Percentiles rank a stretch among this genome's conserved stretches.
These are phyloP conservation scores for Cercospora zeae-maydis DNA, from an alignment of 2,329 filamentous ascomycete genomes.

Conservation along the genomic window DNA sequence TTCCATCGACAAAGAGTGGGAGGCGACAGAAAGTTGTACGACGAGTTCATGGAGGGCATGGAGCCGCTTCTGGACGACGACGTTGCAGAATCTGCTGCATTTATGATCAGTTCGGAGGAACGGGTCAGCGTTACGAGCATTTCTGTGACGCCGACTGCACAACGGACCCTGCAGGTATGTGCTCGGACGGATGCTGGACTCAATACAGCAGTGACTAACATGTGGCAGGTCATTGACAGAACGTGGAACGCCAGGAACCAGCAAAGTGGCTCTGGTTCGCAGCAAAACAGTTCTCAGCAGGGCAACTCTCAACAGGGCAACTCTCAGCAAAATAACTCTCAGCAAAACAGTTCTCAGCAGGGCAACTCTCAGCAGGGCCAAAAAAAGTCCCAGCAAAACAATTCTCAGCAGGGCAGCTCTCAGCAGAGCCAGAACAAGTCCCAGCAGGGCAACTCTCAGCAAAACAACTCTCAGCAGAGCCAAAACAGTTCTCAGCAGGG, in stretches of 20 bases:
- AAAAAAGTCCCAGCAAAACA: background rate
- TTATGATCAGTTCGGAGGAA: slow-evolving; percentile 43
- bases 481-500: too few species aligned
- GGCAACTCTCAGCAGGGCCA: background rate
- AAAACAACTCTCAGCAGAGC: too few species aligned
- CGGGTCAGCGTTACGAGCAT: slow-evolving; percentile 47
- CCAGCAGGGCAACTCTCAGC: too few species aligned
- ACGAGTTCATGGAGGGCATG: slow-evolving; percentile 47
- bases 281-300: background rate
- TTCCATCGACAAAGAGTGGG: slow-evolving; percentile 49
- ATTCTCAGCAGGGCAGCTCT: background rate
- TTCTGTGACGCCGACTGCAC: slow-evolving; percentile 47
- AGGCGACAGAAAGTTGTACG: slow-evolving; percentile 42
- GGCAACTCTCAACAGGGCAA: background rate
- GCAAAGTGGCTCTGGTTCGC: background rate
- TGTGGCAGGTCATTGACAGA: slow-evolving; percentile 2
- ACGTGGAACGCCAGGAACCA: slow-evolving; percentile 9
- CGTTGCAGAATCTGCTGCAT: slow-evolving; percentile 44
- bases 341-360: too few species aligned
- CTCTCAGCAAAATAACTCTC: too few species aligned
- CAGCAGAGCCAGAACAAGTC: too few species aligned
- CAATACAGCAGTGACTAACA: background rate
- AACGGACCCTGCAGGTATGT: slow-evolving; percentile 37
- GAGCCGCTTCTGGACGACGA: slow-evolving; percentile 45
- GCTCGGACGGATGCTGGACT: background rate